A percentile compares a stretch with the other conserved stretches of the same genome.
Conservation (phyloP, 2,329 filamentous ascomycete genomes). For the Pseudopithomyces chartarum region DNA sequence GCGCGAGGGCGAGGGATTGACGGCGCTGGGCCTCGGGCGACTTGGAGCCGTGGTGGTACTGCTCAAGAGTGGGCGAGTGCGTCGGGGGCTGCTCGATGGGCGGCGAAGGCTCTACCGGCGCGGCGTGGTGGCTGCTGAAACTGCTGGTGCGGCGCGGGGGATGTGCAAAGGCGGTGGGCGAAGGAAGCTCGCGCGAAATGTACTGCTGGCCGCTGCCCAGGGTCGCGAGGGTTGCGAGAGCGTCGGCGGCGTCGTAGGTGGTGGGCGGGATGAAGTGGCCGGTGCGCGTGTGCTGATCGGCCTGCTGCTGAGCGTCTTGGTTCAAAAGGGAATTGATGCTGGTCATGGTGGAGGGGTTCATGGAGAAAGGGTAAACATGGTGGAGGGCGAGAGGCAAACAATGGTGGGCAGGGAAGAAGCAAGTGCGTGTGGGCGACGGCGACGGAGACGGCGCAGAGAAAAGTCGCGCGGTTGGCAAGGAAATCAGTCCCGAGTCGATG, state of each 20-base stretch:
- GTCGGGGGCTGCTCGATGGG: constrained; percentile 37
- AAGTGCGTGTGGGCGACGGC: background rate
- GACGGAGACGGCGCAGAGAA: background rate
- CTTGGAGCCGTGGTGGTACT: constrained; percentile 52
- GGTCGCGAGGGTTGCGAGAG: constrained; percentile 43
- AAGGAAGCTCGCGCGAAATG: constrained; percentile 37
- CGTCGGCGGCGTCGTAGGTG: constrained; percentile 47
- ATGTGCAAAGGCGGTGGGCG: constrained; percentile 33
- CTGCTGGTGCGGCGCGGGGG: constrained; percentile 42
- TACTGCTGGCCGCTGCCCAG: constrained; percentile 40
- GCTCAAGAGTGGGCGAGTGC: constrained; percentile 53
- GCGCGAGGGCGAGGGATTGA: constrained; percentile 36
- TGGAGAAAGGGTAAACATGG: constrained; percentile 3
- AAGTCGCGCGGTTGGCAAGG: constrained; percentile 1
- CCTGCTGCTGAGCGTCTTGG: constrained; percentile 26
- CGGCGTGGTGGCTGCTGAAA: constrained; percentile 37
- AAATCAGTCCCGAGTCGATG: background rate
- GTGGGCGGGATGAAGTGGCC: constrained; percentile 21
- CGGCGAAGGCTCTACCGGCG: constrained; percentile 47
- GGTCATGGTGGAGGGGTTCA: constrained; percentile 30
- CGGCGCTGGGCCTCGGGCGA: constrained; percentile 52
- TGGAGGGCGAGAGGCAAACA: background rate
- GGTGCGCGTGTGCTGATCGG: constrained; percentile 11
- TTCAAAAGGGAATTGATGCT: constrained; percentile 45
- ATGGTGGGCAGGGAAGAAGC: background rate